A percentile compares a stretch with the other conserved stretches of the same genome.
These are phyloP conservation scores for Hyparrhenia diplandra DNA, from an alignment of 176 grass and related monocot genomes.

Conservation along the genomic window DNA sequence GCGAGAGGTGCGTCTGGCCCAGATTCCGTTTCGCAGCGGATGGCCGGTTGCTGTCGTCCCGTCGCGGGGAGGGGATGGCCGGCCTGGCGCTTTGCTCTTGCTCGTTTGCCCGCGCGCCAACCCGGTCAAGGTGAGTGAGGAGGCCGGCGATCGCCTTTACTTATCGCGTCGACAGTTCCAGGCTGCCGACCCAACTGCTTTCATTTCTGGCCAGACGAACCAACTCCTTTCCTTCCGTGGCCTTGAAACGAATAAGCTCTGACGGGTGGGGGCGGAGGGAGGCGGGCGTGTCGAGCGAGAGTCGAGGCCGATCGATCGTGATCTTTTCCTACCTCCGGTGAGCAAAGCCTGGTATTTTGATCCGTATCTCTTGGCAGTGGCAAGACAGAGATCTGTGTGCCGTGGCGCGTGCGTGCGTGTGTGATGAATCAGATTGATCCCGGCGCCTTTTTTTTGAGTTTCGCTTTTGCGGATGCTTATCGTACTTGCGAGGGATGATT, in stretches of 20 bases:
- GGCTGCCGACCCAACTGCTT: neutral
- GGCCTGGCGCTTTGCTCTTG: neutral
- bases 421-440: neutral
- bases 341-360: neutral
- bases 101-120: neutral
- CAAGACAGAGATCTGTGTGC: neutral
- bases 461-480: neutral
- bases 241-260: neutral
- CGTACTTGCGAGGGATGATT: neutral
- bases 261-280: neutral
- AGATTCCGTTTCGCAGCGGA: neutral
- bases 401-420: neutral
- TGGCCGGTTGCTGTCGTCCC: constrained; percentile 9
- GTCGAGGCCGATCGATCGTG: neutral
- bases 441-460: neutral
- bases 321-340: neutral
- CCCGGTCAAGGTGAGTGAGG: neutral
- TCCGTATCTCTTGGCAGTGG: neutral
- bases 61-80: neutral
- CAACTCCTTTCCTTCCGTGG: neutral
- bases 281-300: neutral
- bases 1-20: too few relatives aligned
- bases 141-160: neutral
- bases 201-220: too few relatives aligned
- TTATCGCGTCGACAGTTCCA: neutral